phyloP scores from a whole-genome alignment of 2,329 filamentous ascomycete species.

The Epichloe sylvatica region DNA sequence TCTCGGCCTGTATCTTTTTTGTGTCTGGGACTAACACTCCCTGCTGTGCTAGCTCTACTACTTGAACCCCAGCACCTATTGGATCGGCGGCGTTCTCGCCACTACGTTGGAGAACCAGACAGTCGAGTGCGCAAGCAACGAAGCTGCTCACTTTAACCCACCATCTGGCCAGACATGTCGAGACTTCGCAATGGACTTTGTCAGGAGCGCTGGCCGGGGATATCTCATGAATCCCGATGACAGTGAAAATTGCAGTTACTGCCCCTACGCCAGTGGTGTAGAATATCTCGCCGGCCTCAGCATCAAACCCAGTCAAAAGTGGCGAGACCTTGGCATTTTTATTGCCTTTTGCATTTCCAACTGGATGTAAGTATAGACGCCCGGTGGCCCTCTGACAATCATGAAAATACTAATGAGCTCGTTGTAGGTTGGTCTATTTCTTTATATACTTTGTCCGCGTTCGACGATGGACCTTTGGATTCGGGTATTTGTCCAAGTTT shows the following conservation, averaged over 20 bases:
- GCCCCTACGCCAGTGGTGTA: conserved; percentile 41
- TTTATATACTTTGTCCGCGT: conserved; percentile 64
- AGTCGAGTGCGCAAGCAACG: conserved; percentile 28
- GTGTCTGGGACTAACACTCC: no score
- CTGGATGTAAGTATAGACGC: conserved; percentile 30
- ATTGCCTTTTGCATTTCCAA: conserved; percentile 56
- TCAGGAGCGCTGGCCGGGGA: conserved; percentile 32
- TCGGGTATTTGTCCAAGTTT: conserved; percentile 38
- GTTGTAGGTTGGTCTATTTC: conserved; percentile 47
- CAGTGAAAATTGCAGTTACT: conserved; percentile 51
- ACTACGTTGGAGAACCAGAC: conserved; percentile 7
- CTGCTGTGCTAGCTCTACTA: conserved; percentile 2
- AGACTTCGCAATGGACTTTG: conserved; percentile 49
- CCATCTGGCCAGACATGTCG: conserved; percentile 51
- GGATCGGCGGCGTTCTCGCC: conserved; percentile 6
- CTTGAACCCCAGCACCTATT: conserved; percentile 6
- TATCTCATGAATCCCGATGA: conserved; percentile 50
- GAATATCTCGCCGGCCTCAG: conserved; percentile 50
- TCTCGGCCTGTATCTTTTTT: no score
- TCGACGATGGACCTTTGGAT: conserved; percentile 55
- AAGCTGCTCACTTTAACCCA: conserved; percentile 35
- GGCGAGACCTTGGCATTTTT: conserved; percentile 59
- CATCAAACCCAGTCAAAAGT: conserved; percentile 44
- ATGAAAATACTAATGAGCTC: background rate
- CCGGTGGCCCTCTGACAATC: background rate